Conservation (phyloP, 2,329 filamentous ascomycete species). For the Cryphonectria nitschkei region DNA sequence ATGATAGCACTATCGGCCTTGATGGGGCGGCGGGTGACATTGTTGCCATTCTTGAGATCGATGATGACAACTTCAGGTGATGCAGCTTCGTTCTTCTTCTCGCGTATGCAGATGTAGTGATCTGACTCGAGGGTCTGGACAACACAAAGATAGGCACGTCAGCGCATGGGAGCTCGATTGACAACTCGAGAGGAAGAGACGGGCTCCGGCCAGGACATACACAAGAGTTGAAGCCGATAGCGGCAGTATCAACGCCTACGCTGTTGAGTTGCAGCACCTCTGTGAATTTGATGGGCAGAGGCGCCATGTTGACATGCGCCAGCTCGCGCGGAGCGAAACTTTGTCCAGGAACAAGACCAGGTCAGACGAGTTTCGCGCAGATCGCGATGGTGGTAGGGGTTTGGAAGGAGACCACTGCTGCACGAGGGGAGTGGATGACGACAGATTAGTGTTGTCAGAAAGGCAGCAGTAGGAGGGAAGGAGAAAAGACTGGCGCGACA, state of each 20-base stretch:
- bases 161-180: conserved; percentile 19
- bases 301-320: conserved; percentile 43
- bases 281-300: conserved; percentile 46
- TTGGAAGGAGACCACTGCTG: neutral
- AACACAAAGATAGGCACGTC: conserved; percentile 12
- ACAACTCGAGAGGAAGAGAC: conserved; percentile 4
- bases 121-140: conserved; percentile 94
- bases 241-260: conserved; percentile 42
- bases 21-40: conserved; percentile 91
- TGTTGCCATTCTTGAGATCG: conserved; percentile 97
- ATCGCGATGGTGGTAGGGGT: neutral
- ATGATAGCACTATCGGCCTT: conserved; percentile 99
- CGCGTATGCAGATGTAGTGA: conserved; percentile 92
- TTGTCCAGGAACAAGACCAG: neutral
- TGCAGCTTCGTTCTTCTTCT: conserved; percentile 83
- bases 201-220: conserved; percentile 54
- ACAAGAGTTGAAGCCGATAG: conserved; percentile 86
- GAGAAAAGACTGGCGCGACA: neutral
- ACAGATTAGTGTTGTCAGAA: neutral
- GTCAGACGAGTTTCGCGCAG: conserved; percentile 15
- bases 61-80: conserved; percentile 95
- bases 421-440: neutral
- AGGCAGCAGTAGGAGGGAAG: neutral
- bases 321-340: conserved; percentile 35
- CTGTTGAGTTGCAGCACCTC: conserved; percentile 47